Conservation (phyloP, 768 basidiomycete species). For the Filobasidium wieringae region DNA sequence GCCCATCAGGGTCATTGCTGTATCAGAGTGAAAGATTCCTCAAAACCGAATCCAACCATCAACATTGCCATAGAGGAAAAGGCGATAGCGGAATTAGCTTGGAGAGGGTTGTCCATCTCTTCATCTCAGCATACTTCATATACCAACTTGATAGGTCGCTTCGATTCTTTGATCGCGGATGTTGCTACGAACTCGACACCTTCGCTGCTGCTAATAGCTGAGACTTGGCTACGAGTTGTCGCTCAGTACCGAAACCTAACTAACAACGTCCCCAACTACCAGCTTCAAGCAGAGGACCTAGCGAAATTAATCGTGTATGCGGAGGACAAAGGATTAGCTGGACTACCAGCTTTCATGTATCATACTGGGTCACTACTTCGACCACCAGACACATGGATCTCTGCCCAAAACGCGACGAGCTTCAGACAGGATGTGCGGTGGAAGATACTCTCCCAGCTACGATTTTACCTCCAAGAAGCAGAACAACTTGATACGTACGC, state of each 20-base stretch:
- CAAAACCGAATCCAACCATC: not conserved
- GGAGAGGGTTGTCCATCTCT: too few relatives aligned
- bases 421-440: constrained; percentile 60
- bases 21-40: not conserved
- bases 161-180: not conserved
- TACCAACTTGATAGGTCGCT: too few relatives aligned
- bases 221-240: too few relatives aligned
- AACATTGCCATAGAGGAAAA: not conserved
- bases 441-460: constrained; percentile 66
- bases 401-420: constrained; percentile 14
- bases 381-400: constrained; percentile 45
- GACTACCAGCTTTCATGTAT: constrained; percentile 65
- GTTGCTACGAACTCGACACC: not conserved
- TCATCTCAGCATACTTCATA: too few relatives aligned
- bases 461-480: constrained; percentile 49
- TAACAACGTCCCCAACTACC: too few relatives aligned
- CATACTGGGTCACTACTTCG: constrained; percentile 77
- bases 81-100: too few relatives aligned
- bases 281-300: too few relatives aligned
- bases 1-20: too few relatives aligned
- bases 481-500: not conserved
- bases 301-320: too few relatives aligned
- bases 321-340: constrained; percentile 9
- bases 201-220: not conserved
- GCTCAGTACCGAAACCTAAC: too few relatives aligned